Conservation (phyloP, 306 rosid species). For the Cercis canadensis region DNA sequence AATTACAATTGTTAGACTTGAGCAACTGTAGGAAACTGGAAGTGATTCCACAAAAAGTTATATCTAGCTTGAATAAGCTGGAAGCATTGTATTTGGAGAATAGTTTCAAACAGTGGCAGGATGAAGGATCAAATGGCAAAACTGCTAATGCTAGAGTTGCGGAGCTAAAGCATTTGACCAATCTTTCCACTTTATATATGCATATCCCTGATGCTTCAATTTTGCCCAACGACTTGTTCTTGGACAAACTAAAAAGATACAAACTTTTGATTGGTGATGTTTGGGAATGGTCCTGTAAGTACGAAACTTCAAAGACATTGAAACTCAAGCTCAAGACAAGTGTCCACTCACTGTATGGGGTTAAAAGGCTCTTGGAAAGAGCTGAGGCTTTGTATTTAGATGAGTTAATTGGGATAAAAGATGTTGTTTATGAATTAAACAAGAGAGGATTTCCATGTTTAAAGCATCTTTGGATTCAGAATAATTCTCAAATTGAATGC, state of each 20-base stretch:
- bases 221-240: not conserved
- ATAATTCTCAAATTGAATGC: not conserved
- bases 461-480: not conserved
- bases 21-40: not conserved
- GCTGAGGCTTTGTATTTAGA: conserved; percentile 6
- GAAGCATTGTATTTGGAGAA: not conserved
- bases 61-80: not conserved
- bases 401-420: not conserved
- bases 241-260: not conserved
- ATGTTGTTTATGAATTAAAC: not conserved
- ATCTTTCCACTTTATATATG: not conserved
- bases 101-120: not conserved
- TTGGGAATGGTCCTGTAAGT: not conserved
- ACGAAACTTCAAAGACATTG: not conserved
- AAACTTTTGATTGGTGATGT: not conserved
- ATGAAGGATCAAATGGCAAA: not conserved
- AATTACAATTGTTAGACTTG: not conserved
- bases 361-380: not conserved
- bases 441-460: conserved; percentile 1
- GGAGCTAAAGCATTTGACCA: not conserved
- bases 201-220: not conserved
- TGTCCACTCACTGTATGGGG: not conserved
- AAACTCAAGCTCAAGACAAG: not conserved
- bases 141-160: not conserved
- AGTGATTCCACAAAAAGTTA: not conserved